Conservation (phyloP, 2,329 filamentous ascomycete species). For the Neofusicoccum laricinum region DNA sequence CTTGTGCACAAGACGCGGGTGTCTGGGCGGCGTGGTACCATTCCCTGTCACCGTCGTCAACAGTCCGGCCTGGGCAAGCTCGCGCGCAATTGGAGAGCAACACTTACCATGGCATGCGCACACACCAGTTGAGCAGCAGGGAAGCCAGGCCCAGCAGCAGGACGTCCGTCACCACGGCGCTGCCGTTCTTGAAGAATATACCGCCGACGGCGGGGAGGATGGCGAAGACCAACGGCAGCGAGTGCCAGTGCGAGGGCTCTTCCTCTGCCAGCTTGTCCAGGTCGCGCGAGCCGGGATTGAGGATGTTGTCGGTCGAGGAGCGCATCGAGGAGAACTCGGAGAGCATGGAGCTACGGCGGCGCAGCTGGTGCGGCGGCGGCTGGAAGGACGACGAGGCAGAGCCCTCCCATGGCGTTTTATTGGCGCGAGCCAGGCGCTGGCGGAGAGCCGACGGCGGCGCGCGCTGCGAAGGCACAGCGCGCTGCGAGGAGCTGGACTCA, state of each 20-base stretch:
- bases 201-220: slow-evolving; percentile 84
- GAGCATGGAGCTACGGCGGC: slow-evolving; percentile 72
- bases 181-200: slow-evolving; percentile 79
- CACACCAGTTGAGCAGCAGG: slow-evolving; percentile 88
- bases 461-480: not conserved
- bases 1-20: not conserved
- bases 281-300: slow-evolving; percentile 45
- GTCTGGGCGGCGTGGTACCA: slow-evolving; percentile 53
- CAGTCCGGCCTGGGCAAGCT: not conserved
- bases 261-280: slow-evolving; percentile 35
- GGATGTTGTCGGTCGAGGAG: slow-evolving; percentile 67
- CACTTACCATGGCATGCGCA: slow-evolving; percentile 80
- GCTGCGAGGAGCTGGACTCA: not conserved
- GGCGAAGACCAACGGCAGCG: slow-evolving; percentile 77
- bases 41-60: slow-evolving; percentile 34
- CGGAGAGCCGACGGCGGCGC: not conserved
- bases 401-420: not conserved
- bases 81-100: not conserved
- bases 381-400: slow-evolving; percentile 18
- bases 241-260: slow-evolving; percentile 70
- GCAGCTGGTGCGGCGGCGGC: slow-evolving; percentile 24
- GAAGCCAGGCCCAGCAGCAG: slow-evolving; percentile 76
- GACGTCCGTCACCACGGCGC: slow-evolving; percentile 78
- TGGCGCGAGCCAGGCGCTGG: slow-evolving; percentile 2
- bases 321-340: slow-evolving; percentile 70